Base-by-base conservation (phyloP, 805 yeast species). In the Hanseniaspora valbyensis region DNA sequence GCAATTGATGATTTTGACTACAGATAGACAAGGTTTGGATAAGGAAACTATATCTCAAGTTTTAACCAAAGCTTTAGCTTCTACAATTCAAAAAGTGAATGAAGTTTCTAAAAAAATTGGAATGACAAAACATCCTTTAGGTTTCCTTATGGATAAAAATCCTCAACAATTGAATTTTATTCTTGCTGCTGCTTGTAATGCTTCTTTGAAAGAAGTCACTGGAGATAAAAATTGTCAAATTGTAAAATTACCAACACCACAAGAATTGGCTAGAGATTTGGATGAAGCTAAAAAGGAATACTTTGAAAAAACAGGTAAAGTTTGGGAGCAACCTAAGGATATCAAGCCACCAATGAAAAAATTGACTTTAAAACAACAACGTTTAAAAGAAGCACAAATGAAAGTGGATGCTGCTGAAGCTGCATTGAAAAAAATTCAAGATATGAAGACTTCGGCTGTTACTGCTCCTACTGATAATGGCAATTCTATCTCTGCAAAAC, bases 1-100 rank as follows among this genome's bases (percentile, higher is more conserved):
- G 58, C 95, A 89, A 61, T 69, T 90, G 22, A 81, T 86, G 58
- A 75, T 80, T 13, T 74, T 89, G 52, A 83, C 94, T 29, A 85
- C 84, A 59, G 85, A 83, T 51, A 70, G 88, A 54, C 82, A 77
- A 57, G 77, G 86, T 53, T 77, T 81, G 53, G 86, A 83, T 53
- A 84, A 86, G 36, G 88, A 83, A 24, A 78, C 87, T 6, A 86
- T 90, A 45, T 84, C 95, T 0, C 84, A 80, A 53, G 78, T 88
- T 50, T 70, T 89, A 57, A 89, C 96, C 8, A 88, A 84, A 58
- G 95, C 96, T 1, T 71, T 89, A 57, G 95, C 96, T 2, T 83
- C 89, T 70, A 90, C 95, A 0, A 87, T 89, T 55, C 90, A 94
- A 10, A 92, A 84, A 62, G 90, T 84, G 9, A 82, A 83, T 53